Base-by-base conservation (phyloP, 805 yeast species). In the Ogataea minuta region DNA sequence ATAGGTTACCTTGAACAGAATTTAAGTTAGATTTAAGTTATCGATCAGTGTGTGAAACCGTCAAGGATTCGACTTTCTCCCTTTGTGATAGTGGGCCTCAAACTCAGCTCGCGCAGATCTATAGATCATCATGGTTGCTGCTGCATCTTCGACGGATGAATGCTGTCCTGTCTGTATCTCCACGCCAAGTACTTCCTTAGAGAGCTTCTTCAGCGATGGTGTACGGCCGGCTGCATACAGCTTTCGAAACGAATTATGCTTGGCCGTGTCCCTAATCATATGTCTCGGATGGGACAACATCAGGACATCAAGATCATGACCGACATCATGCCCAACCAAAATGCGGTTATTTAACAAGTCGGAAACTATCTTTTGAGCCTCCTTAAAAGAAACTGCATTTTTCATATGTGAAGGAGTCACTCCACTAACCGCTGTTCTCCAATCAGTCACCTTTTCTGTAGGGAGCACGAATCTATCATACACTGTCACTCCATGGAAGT, bases 401-500 rank as follows among this genome's bases (percentile, higher is more conserved):
- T 66, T 64, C 84, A 90, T 79, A 54, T 82, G 76, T 2, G 63
- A 60, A 0, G 95, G 87, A 2, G 80, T 68, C 3, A 90, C 76
- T 17, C 98, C 98, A 60, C 91, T 81, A 14, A 88, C 95, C 84
- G 89, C 80, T 0, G 97, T 90, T 60, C 97, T 72, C 90, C 93
- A 90, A 54, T 90, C 95, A 0, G 90, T 81, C 2, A 90, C 95
- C 39, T 65, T 67, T 52, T 82, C 89, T 23, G 68, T 63, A 2
- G 96, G 96, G 48, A 68, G 70, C 4, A 90, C 96, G 64, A 71
- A 90, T 26, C 72, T 66, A 60, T 90, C 97, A 45, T 81, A 68
- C 0, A 90, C 56, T 0, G 77, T 70, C 47, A 76, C 75, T 0
- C 97, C 96, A 54, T 76, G 81, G 57, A 71, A 87, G 57, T 90